Evolutionary conservation across 164 flowering plant species (phyloP).

Genomic region (Sedum album): DNA sequence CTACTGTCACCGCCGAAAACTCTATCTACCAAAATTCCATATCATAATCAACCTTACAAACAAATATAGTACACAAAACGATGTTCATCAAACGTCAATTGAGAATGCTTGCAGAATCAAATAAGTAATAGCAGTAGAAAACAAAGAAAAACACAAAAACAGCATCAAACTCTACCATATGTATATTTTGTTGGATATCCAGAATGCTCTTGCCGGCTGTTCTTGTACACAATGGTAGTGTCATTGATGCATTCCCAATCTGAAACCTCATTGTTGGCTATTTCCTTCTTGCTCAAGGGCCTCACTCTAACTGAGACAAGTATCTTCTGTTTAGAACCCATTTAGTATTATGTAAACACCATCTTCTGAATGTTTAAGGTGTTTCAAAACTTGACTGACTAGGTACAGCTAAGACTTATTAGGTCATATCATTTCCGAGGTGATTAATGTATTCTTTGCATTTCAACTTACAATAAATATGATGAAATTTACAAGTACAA

Average conservation of each 20-base stretch:
- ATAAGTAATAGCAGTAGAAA: no score
- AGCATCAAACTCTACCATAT: conserved; percentile 22
- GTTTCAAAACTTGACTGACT: no score
- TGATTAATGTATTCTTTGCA: no score
- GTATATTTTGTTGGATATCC: background rate
- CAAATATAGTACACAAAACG: no score
- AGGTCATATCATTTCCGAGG: no score
- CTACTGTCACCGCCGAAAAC: conserved; percentile 43
- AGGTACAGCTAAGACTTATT: background rate
- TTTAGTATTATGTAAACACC: conserved; percentile 17
- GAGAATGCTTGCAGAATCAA: no score
- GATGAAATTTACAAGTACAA: no score
- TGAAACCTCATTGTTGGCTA: conserved; percentile 46
- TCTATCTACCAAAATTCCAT: conserved; percentile 29
- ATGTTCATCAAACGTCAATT: no score
- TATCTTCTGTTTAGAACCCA: conserved; percentile 45
- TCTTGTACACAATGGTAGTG: conserved; percentile 66
- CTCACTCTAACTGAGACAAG: conserved; percentile 87
- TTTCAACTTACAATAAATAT: no score
- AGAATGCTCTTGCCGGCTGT: conserved; percentile 55
- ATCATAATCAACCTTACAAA: conserved; percentile 12
- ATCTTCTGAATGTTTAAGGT: background rate
- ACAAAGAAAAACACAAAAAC: conserved; percentile 28
- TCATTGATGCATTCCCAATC: conserved; percentile 36
- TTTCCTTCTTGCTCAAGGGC: conserved; percentile 88